Evolutionary conservation across 2,329 filamentous ascomycete species (phyloP).

Genomic region (Didymella sp.): DNA sequence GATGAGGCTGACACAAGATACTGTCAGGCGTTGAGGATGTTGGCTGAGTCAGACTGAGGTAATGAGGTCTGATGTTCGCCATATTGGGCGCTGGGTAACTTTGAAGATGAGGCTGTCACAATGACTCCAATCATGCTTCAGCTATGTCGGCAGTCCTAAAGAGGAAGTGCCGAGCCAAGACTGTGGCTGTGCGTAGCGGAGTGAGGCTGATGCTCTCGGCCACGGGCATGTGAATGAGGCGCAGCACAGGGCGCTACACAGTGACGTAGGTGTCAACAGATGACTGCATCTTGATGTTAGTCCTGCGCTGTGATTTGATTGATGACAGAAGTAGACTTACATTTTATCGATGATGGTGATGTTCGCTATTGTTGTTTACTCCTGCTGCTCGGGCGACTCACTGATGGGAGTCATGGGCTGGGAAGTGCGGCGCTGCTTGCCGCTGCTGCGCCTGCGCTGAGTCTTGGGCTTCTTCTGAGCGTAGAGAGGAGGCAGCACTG

Average conservation of each 20-base stretch:
- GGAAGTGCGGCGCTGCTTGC: slow-evolving; percentile 49
- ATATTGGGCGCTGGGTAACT: slow-evolving; percentile 1
- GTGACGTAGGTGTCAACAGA: slow-evolving; percentile 25
- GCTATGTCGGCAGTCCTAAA: slow-evolving; percentile 6
- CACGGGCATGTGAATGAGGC: slow-evolving; percentile 16
- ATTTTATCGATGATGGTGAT: slow-evolving; percentile 5
- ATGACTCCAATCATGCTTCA: slow-evolving; percentile 5
- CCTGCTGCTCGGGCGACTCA: slow-evolving; percentile 49
- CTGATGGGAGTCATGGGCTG: slow-evolving; percentile 54
- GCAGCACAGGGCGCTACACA: slow-evolving; percentile 20
- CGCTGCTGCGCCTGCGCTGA: slow-evolving; percentile 50
- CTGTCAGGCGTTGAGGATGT: not conserved
- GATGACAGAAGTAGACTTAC: slow-evolving; percentile 26
- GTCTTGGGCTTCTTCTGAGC: slow-evolving; percentile 51
- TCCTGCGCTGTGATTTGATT: slow-evolving; percentile 11
- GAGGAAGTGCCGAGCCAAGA: not conserved
- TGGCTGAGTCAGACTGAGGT: slow-evolving; percentile 14
- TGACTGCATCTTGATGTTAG: slow-evolving; percentile 29
- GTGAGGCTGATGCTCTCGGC: slow-evolving; percentile 5
- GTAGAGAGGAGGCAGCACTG: slow-evolving; percentile 50
- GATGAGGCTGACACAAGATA: slow-evolving; percentile 19
- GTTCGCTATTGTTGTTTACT: slow-evolving; percentile 35
- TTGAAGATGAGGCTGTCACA: slow-evolving; percentile 9
- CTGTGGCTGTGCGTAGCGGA: slow-evolving; percentile 5
- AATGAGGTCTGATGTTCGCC: slow-evolving; percentile 8